Conservation (phyloP, 306 rosid genomes). For the Dalbergia oliveri region DNA sequence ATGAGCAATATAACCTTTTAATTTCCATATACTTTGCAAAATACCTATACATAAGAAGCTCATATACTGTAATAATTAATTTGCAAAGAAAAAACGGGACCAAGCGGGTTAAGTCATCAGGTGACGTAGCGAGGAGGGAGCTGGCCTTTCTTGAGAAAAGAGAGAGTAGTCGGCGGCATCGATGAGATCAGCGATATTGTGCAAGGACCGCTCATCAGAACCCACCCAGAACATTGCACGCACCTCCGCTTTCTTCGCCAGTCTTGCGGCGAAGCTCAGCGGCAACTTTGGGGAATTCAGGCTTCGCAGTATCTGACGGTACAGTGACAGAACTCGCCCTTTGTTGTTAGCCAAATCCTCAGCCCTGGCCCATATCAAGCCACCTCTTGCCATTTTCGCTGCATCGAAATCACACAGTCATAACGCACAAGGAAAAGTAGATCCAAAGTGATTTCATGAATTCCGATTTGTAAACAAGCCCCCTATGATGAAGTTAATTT, state of each 20-base stretch:
- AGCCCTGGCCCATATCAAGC: slow-evolving; percentile 79
- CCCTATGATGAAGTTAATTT: no score
- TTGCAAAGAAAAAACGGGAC: neutral
- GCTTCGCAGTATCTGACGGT: slow-evolving; percentile 78
- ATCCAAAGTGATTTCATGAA: neutral
- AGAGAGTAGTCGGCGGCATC: slow-evolving; percentile 81
- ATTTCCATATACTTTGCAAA: neutral
- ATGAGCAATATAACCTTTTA: neutral
- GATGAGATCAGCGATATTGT: slow-evolving; percentile 80
- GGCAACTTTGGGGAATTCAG: slow-evolving; percentile 75
- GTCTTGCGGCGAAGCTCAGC: slow-evolving; percentile 69
- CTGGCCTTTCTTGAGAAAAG: slow-evolving; percentile 70
- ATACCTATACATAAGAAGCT: neutral
- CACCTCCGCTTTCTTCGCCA: slow-evolving; percentile 71
- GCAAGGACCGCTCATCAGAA: slow-evolving; percentile 79
- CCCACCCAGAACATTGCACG: slow-evolving; percentile 80
- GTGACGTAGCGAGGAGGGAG: slow-evolving; percentile 49
- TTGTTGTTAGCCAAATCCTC: slow-evolving; percentile 77
- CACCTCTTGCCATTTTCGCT: slow-evolving; percentile 64
- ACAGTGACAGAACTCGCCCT: slow-evolving; percentile 69
- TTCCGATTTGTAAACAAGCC: no score
- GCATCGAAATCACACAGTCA: neutral
- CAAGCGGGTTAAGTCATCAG: neutral
- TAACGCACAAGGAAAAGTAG: neutral
- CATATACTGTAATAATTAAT: no score